Conservation (phyloP, 441 rosid genomes). For the Aquilaria agallochum region DNA sequence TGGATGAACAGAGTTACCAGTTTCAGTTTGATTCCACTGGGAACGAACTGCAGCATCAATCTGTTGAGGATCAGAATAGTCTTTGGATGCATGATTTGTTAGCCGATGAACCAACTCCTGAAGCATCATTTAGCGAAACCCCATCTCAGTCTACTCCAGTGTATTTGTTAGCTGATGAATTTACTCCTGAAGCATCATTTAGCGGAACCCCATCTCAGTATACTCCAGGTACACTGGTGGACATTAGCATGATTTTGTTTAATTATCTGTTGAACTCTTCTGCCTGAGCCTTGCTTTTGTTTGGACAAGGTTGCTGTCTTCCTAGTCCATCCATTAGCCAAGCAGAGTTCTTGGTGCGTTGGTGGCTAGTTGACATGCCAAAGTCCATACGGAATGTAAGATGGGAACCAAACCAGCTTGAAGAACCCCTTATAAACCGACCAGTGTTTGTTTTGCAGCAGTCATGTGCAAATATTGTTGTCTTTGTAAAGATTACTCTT, state of each 20-base stretch:
- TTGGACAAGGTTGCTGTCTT: slow-evolving; percentile 33
- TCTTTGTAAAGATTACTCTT: background rate
- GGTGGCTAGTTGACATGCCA: slow-evolving; percentile 39
- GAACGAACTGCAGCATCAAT: slow-evolving; percentile 20
- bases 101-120: slow-evolving; percentile 13
- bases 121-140: slow-evolving; percentile 24
- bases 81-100: slow-evolving; percentile 43
- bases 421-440: slow-evolving; percentile 36
- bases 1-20: slow-evolving; percentile 15
- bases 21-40: slow-evolving; percentile 20
- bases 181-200: slow-evolving; percentile 24
- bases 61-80: slow-evolving; percentile 25
- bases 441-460: slow-evolving; percentile 23
- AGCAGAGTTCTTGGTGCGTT: slow-evolving; percentile 43
- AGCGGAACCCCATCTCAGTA: slow-evolving; percentile 16
- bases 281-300: slow-evolving; percentile 20
- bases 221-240: slow-evolving; percentile 53
- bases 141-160: slow-evolving; percentile 6
- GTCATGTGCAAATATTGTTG: background rate
- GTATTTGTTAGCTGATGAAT: slow-evolving; percentile 21
- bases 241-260: background rate
- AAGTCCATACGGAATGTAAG: slow-evolving; percentile 30
- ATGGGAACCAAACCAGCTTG: slow-evolving; percentile 39
- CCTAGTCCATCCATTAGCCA: slow-evolving; percentile 40
- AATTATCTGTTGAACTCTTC: slow-evolving; percentile 3